These are phyloP conservation scores for Platismatia glauca DNA, from an alignment of 495 filamentous ascomycete genomes.

Conservation along the genomic window DNA sequence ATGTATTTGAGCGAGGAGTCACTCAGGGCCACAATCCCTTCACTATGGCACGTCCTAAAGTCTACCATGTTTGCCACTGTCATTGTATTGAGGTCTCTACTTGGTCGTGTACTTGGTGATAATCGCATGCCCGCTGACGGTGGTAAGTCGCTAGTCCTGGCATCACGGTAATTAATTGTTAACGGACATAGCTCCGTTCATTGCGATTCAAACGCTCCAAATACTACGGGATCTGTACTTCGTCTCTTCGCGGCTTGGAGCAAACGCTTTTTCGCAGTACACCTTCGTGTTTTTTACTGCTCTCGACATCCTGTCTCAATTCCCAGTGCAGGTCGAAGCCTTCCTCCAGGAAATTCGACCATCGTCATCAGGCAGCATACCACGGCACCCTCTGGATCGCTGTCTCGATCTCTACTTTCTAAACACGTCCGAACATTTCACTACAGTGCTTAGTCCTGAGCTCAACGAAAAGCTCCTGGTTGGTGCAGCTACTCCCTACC, in stretches of 20 bases:
- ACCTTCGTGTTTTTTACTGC: constrained; percentile 78
- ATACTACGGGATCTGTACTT: constrained; percentile 81
- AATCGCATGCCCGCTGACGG: constrained; percentile 41
- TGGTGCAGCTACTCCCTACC: constrained; percentile 65
- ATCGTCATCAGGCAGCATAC: constrained; percentile 52
- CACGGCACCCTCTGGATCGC: constrained; percentile 64
- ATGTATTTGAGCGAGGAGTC: constrained; percentile 63
- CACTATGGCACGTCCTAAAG: constrained; percentile 74
- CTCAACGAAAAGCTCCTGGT: constrained; percentile 67
- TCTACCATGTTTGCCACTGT: constrained; percentile 73
- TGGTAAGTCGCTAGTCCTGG: constrained; percentile 36
- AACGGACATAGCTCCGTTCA: constrained; percentile 45
- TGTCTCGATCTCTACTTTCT: constrained; percentile 86
- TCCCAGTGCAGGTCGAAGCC: constrained; percentile 56
- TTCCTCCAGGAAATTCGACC: constrained; percentile 61
- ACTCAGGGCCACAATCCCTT: constrained; percentile 56
- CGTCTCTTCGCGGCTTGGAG: constrained; percentile 68
- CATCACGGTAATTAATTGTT: too few relatives aligned
- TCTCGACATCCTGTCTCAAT: constrained; percentile 77
- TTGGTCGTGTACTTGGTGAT: constrained; percentile 58
- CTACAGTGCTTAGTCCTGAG: constrained; percentile 53
- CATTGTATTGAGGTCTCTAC: constrained; percentile 61
- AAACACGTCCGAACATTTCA: constrained; percentile 81
- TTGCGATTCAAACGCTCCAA: constrained; percentile 69
- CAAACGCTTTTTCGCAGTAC: constrained; percentile 67